Evolutionary conservation across 2,329 filamentous ascomycete species (phyloP), one percentile per base, ranked within the genome.

Genomic region (Talaromyces sp.): DNA sequence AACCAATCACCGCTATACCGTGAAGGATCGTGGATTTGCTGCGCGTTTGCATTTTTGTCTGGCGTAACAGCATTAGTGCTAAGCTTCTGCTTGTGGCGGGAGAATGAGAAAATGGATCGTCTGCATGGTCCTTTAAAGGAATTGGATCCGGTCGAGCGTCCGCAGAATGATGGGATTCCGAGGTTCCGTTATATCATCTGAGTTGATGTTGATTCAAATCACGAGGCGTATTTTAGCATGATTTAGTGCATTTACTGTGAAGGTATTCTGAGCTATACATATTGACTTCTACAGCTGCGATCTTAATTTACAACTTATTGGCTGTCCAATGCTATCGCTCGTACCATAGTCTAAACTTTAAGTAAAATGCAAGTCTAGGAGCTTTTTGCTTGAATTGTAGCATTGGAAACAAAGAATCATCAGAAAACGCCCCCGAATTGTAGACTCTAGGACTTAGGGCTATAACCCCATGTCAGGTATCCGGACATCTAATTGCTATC

Each of bases 11-110:
- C 76, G 0, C 75, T 74, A 59, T 78, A 76, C 59, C 69, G 71
- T 3, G 75, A 74, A 37, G 76, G 77, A 15, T 74, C 72, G 50
- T 77, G 73, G 79, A 79, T 74, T 71, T 75, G 69, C 9, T 76
- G 50, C 74, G 71, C 63, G 43, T 74, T 62, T 64, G 73, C 52
- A 63, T 70, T 50, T 63, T 66, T 60, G 31, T 64, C 33, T 10
- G 13, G 25, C 6, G 52, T 50, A 8, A 37, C 49, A 39, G 59
- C 50, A 15, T 17, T 49, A 17, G 31, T 52, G 22, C 60, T 41
- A 19, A 62, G 39, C 15, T 43, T 52, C 22, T 63, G 17, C 22
- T 50, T 63, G 15, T 62, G 59, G 60, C 45, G 17, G 50, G 60
- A 63, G 37, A 66, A 66, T 49, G 37, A 37, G 35, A 47, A 45